These are phyloP conservation scores for Flagelloscypha sp. DNA, from an alignment of 768 basidiomycete genomes.

Conservation along the genomic window DNA sequence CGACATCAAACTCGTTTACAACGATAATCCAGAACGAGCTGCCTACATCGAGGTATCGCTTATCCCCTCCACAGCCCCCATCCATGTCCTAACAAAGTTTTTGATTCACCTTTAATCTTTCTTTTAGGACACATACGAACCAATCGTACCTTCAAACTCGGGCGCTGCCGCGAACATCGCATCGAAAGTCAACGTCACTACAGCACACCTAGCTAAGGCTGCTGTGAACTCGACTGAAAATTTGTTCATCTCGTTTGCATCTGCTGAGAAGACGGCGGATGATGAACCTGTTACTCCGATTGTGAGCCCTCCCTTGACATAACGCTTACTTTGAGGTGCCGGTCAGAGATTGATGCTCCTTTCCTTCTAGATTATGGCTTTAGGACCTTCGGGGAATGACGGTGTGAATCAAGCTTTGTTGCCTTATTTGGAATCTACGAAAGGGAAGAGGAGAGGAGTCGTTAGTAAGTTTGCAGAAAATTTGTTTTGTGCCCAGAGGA, in stretches of 20 bases:
- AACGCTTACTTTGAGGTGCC: too few relatives aligned
- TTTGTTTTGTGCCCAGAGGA: not conserved
- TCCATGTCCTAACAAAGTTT: not conserved
- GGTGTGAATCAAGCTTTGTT: conserved; percentile 39
- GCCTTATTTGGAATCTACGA: conserved; percentile 32
- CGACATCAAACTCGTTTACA: conserved; percentile 35
- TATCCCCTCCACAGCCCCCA: too few relatives aligned
- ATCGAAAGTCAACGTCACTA: conserved; percentile 33
- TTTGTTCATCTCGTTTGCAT: conserved; percentile 41
- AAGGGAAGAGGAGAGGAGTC: conserved; percentile 37
- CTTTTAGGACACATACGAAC: conserved; percentile 32
- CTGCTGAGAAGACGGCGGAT: conserved; percentile 30
- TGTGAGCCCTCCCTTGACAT: too few relatives aligned
- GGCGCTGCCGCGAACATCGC: conserved; percentile 31
- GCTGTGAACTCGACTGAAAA: conserved; percentile 29
- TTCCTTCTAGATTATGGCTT: conserved; percentile 30
- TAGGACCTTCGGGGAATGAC: conserved; percentile 29
- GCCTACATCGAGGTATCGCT: conserved; percentile 40
- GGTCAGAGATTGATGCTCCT: too few relatives aligned
- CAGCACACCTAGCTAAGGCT: conserved; percentile 34
- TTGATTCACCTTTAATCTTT: not conserved
- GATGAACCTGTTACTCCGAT: conserved; percentile 26
- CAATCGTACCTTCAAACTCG: conserved; percentile 24
- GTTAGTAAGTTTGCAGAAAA: conserved; percentile 32
- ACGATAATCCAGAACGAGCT: conserved; percentile 24